Percentiles rank a stretch among this genome's conserved stretches.
These are phyloP conservation scores for Cordyceps cateniannulata DNA, from an alignment of 2,329 filamentous ascomycete species.

Conservation along the genomic window DNA sequence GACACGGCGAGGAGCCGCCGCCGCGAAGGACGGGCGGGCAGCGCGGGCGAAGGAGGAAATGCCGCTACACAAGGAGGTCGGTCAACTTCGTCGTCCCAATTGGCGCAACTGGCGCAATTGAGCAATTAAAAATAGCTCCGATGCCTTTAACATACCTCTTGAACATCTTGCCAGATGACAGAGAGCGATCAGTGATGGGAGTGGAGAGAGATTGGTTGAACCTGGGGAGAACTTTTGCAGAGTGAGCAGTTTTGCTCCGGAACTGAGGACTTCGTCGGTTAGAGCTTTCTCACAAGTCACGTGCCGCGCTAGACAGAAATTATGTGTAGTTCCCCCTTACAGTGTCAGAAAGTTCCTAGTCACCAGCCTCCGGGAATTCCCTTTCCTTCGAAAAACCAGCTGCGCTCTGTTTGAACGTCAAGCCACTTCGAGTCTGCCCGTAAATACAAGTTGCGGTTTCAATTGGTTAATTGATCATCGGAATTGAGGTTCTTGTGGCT, in stretches of 20 bases:
- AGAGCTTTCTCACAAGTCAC: slow-evolving; percentile 37
- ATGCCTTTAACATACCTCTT: slow-evolving; percentile 59
- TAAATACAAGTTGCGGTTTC: neutral
- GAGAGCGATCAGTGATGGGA: slow-evolving; percentile 56
- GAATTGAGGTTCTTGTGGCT: neutral
- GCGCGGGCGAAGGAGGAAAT: slow-evolving; percentile 59
- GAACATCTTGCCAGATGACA: slow-evolving; percentile 71
- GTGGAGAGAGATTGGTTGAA: slow-evolving; percentile 50
- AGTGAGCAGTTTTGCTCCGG: slow-evolving; percentile 43
- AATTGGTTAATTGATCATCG: neutral
- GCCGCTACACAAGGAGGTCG: slow-evolving; percentile 44
- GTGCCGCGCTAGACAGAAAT: slow-evolving; percentile 22
- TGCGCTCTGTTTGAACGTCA: neutral
- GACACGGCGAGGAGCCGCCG: slow-evolving; percentile 50
- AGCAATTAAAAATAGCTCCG: slow-evolving; percentile 22
- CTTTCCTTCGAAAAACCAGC: neutral
- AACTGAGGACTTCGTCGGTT: slow-evolving; percentile 35
- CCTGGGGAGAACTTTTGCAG: slow-evolving; percentile 43
- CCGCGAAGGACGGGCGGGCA: slow-evolving; percentile 55
- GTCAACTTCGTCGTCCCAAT: slow-evolving; percentile 34
- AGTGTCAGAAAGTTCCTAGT: slow-evolving; percentile 2
- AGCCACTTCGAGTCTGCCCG: neutral
- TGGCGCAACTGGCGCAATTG: slow-evolving; percentile 23
- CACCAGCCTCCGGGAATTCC: slow-evolving; percentile 9
- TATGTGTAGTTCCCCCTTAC: slow-evolving; percentile 10